Conservation (phyloP, 2,329 filamentous ascomycete species). For the Monilinia polystroma region DNA sequence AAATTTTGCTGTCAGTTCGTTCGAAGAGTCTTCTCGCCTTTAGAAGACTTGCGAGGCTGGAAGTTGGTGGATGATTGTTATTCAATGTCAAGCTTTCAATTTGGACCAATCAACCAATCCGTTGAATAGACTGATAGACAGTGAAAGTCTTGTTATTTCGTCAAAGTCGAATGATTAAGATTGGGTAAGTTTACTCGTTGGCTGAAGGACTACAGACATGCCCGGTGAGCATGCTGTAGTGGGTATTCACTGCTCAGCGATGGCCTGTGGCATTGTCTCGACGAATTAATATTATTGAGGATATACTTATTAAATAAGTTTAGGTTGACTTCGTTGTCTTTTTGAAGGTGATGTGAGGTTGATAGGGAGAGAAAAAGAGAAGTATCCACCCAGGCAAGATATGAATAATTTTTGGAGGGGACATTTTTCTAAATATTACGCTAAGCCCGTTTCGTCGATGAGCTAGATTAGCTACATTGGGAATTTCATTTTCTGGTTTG, state of each 20-base stretch:
- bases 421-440: conserved; percentile 14
- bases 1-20: conserved; percentile 15
- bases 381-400: conserved; percentile 5
- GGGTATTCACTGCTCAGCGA: conserved; percentile 91
- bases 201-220: conserved; percentile 81
- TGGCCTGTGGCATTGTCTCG: conserved; percentile 73
- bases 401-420: conserved; percentile 30
- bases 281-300: conserved; percentile 55
- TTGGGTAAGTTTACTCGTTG: conserved; percentile 62
- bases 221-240: conserved; percentile 64
- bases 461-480: too few species aligned
- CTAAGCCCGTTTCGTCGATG: background rate
- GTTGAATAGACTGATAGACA: conserved; percentile 35
- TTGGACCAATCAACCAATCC: conserved; percentile 26
- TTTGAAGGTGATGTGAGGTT: conserved; percentile 25
- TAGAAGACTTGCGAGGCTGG: conserved; percentile 25
- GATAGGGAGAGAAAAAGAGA: conserved; percentile 30
- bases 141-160: conserved; percentile 61
- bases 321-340: conserved; percentile 68
- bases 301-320: conserved; percentile 37
- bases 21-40: conserved; percentile 23
- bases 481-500: too few species aligned
- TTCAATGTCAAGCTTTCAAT: conserved; percentile 42
- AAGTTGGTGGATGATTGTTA: conserved; percentile 35
- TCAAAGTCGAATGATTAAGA: conserved; percentile 60